Evolutionary conservation across 305 asterid genomes (phyloP), one percentile per base, ranked within the genome.

Genomic region (Ruellia speciosa): DNA sequence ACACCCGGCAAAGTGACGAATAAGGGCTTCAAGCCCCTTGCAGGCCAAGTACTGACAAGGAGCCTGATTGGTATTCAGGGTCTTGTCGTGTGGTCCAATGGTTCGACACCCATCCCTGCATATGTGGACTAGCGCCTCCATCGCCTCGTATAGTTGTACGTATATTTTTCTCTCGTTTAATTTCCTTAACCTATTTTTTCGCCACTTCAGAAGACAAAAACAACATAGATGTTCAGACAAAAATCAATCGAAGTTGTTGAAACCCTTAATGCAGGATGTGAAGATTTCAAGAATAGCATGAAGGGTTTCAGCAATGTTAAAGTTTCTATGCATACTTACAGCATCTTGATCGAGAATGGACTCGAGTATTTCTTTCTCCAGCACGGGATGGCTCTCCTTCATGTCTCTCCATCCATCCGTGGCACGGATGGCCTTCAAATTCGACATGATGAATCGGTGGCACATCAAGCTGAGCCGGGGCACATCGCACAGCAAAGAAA

Each of bases 81-180:
- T 66, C 79, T 84, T 85, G 70, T 87, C 88, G 0, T 69, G 81
- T 18, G 96, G 94, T 15, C 96, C 95, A 24, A 88, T 90, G 0
- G 93, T 83, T 9, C 81, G 80, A 60, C 96, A 90, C 3, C 96
- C 97, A 7, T 90, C 95, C 70, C 66, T 80, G 58, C 86, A 90
- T 74, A 87, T 87, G 76, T 90, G 98, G 51, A 90, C 90, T 7
- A 88, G 77, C 12, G 95, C 94, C 71, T 90, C 98, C 96, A 90
- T 90, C 53, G 96, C 94, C 63, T 87, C 97, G 59, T 81, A 84
- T 15, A 90, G 59, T 60, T 82, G 88, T 55, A 68, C 18, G 69
- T 90, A 90, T 0, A 71, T 59, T 59, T 77, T 78, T 20, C 79
- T 77, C 80, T 88, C 88, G 0, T 72, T 59, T 14, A 24, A 60